Percentiles rank a stretch among this genome's conserved stretches.
phyloP scores from a whole-genome alignment of 257 asterid genomes.

The Nicotiana undulata region DNA sequence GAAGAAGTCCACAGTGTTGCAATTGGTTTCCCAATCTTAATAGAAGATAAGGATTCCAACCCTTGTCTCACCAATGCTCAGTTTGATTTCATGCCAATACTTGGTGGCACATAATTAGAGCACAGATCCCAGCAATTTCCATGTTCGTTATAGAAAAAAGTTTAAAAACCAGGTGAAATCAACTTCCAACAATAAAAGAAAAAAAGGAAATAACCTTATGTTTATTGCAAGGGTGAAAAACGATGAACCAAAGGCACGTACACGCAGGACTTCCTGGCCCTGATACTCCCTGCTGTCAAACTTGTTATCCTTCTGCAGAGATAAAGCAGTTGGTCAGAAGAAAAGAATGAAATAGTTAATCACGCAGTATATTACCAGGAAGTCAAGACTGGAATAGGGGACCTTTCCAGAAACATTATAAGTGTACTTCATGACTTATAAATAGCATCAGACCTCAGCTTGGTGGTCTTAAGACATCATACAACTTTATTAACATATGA shows the following conservation, averaged over 20 bases:
- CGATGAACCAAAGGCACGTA: conserved; percentile 95
- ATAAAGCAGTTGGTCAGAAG: conserved; percentile 6
- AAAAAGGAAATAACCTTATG: conserved; percentile 51
- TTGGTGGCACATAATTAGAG: neutral
- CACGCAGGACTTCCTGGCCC: conserved; percentile 65
- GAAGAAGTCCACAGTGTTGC: neutral
- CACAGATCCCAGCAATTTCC: neutral
- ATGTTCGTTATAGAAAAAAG: neutral
- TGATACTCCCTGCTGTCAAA: conserved; percentile 47
- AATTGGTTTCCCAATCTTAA: neutral
- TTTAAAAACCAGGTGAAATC: neutral
- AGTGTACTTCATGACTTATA: neutral
- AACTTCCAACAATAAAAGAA: conserved; percentile 43
- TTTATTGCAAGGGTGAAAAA: conserved; percentile 92
- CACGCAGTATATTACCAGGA: neutral
- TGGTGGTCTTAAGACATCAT: neutral
- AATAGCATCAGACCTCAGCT: neutral
- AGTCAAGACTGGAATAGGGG: neutral
- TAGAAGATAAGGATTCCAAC: neutral
- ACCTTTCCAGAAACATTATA: neutral
- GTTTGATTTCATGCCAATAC: neutral
- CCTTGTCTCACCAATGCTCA: neutral
- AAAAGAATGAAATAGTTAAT: neutral
- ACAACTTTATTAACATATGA: neutral
- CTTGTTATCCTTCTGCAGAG: conserved; percentile 36